Evolutionary conservation across 257 asterid species (phyloP).

Genomic region (Hygrophila difformis): DNA sequence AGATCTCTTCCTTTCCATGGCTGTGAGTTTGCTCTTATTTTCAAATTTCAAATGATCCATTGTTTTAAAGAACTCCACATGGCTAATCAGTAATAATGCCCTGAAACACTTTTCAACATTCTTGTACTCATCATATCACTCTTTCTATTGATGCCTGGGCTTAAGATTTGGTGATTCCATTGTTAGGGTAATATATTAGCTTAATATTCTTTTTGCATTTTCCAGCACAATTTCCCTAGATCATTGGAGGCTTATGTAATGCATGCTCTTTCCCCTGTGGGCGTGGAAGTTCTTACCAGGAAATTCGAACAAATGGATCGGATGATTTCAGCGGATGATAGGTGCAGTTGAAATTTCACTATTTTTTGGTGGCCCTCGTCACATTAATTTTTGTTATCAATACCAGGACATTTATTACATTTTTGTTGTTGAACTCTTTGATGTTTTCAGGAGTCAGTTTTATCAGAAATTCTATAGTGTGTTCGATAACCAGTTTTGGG

Average conservation of each 20-base stretch:
- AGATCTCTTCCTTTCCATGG: slow-evolving; percentile 62
- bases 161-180: slow-evolving; percentile 2
- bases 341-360: slow-evolving; percentile 26
- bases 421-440: slow-evolving; percentile 3
- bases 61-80: slow-evolving; percentile 8
- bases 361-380: slow-evolving; percentile 14
- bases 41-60: slow-evolving; percentile 2
- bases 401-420: slow-evolving; percentile 10
- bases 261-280: slow-evolving; percentile 85
- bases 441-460: slow-evolving; percentile 46
- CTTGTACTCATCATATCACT: too few species aligned
- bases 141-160: too few species aligned
- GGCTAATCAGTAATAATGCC: too few species aligned
- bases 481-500: slow-evolving; percentile 58
- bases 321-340: slow-evolving; percentile 41
- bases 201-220: slow-evolving; percentile 10
- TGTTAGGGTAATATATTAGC: too few species aligned
- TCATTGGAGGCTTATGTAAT: slow-evolving; percentile 80
- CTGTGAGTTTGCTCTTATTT: slow-evolving; percentile 46
- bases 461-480: slow-evolving; percentile 64
- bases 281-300: slow-evolving; percentile 75
- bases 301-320: slow-evolving; percentile 89
- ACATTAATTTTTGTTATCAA: slow-evolving; percentile 14
- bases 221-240: slow-evolving; percentile 86
- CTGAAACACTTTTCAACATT: too few species aligned